These are phyloP conservation scores for Geotrichum reessii DNA, from an alignment of 1,139 yeast species.

Conservation along the genomic window DNA sequence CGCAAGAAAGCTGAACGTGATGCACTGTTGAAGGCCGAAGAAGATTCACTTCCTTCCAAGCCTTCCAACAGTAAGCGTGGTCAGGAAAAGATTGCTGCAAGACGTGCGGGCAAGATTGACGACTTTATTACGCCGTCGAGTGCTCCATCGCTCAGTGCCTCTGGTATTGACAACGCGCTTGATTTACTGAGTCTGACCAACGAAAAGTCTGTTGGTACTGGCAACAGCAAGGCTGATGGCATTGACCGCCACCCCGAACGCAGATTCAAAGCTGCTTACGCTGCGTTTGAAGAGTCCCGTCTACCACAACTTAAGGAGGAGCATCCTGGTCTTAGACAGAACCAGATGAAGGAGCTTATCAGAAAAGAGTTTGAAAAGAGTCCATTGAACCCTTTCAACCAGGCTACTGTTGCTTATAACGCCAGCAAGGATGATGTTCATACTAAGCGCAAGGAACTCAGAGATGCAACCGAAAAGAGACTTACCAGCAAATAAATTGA, in stretches of 20 bases:
- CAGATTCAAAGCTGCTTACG: conserved; percentile 75
- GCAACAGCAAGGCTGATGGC: conserved; percentile 52
- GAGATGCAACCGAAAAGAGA: conserved; percentile 36
- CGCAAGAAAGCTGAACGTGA: conserved; percentile 42
- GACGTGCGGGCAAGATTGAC: conserved; percentile 59
- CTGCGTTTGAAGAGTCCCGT: conserved; percentile 66
- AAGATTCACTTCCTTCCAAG: conserved; percentile 55
- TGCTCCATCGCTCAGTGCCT: conserved; percentile 53
- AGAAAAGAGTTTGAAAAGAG: conserved; percentile 79
- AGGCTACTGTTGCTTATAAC: conserved; percentile 58
- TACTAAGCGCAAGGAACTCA: conserved; percentile 47
- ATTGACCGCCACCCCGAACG: conserved; percentile 86
- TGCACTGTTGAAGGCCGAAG: conserved; percentile 54
- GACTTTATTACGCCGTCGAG: conserved; percentile 33
- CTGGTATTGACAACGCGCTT: conserved; percentile 72
- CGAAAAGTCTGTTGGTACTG: conserved; percentile 22
- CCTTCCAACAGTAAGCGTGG: conserved; percentile 60
- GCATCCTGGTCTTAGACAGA: conserved; percentile 72
- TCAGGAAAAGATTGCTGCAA: conserved; percentile 62
- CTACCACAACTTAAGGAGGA: conserved; percentile 70
- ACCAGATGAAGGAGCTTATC: conserved; percentile 67
- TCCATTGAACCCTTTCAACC: conserved; percentile 81
- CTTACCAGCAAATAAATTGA: conserved; percentile 18
- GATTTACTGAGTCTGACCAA: conserved; percentile 60
- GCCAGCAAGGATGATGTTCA: conserved; percentile 55